Base-by-base conservation (phyloP, 1,284 basidiomycete species). In the Marasmius sp. region DNA sequence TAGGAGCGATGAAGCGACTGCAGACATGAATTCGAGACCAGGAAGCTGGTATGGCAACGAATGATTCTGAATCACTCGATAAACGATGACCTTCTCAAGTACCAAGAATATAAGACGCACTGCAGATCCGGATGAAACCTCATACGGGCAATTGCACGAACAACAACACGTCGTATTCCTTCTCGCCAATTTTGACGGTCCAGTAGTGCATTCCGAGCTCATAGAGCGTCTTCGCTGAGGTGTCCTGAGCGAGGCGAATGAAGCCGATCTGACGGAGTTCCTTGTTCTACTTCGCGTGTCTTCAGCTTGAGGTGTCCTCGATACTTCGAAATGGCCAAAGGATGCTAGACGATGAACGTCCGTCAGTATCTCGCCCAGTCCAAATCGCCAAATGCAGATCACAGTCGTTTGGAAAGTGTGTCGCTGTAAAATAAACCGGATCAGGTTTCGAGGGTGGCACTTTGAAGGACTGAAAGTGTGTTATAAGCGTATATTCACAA, bases 361-460 rank as follows among this genome's bases (percentile, higher is more conserved):
- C 12, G 14, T 38, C 34, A 37, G 6, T 14, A n/a, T n/a, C 6
- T n/a, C 38, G 12, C 14, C 20, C 50, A 8, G 9, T 33, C 27
- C n/a, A 34, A 7, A 27, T 27, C 6, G 34, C 9, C 6, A 7
- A 9, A 36, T 37, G 10, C 12, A 54, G 34, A 10, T 34, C 52
- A 37, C 37, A 37, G 16, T 37, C 33, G 18, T 9, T 18, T 36
- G 52, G 34, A 37, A 54, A 37, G 37, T 54, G 27, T 11, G 52
- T 37, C 33, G 52, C 52, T 54, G 52, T 54, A 37, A n/a, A 38
- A 37, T 54, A 54, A 12, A 54, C 37, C 12, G 52, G 52, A 18
- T 54, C 52, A n/a, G 52, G 52, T 54, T 54, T 54, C 16, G 52
- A 54, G 37, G 52, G 52, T 38, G 52, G 52, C 34, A 54, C 52